These are phyloP conservation scores for Beauveria varroae DNA, from an alignment of 2,329 filamentous ascomycete species.

Conservation along the genomic window DNA sequence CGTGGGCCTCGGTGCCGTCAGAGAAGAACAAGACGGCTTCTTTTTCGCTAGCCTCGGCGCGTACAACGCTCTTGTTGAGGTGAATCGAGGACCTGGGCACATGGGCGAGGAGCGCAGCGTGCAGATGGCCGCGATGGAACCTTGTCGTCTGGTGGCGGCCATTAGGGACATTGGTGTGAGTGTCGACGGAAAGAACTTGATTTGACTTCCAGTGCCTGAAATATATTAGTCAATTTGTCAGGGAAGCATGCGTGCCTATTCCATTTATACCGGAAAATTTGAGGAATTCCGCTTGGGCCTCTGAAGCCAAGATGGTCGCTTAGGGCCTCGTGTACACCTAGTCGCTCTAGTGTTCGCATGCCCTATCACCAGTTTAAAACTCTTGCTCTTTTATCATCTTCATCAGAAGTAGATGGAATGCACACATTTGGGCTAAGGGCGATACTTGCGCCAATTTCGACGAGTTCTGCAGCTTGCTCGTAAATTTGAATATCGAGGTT, in stretches of 20 bases:
- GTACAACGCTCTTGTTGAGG: slow-evolving; percentile 32
- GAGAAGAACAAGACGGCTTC: slow-evolving; percentile 29
- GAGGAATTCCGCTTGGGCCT: slow-evolving; percentile 1
- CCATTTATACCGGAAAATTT: slow-evolving; percentile 23
- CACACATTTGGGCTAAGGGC: slow-evolving; percentile 40
- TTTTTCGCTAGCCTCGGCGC: slow-evolving; percentile 19
- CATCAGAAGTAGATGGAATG: background rate
- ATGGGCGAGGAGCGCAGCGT: slow-evolving; percentile 37
- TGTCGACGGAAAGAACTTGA: slow-evolving; percentile 36
- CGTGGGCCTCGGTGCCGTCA: slow-evolving; percentile 33
- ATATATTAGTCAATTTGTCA: slow-evolving; percentile 26
- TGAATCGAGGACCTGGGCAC: slow-evolving; percentile 34
- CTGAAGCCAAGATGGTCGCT: background rate
- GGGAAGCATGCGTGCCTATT: too few species aligned
- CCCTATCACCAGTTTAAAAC: slow-evolving; percentile 15
- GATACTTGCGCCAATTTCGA: slow-evolving; percentile 40
- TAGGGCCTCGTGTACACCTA: slow-evolving; percentile 27
- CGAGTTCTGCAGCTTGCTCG: slow-evolving; percentile 37
- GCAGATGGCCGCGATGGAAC: slow-evolving; percentile 40
- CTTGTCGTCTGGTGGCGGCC: slow-evolving; percentile 33
- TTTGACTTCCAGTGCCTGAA: slow-evolving; percentile 36
- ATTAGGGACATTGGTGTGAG: slow-evolving; percentile 29
- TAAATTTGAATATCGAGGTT: slow-evolving; percentile 36
- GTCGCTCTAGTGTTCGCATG: slow-evolving; percentile 41
- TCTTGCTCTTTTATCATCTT: background rate